Evolutionary conservation across 2,329 filamentous ascomycete species (phyloP), one percentile per base, ranked within the genome.

Genomic region (Delphinella strobiligena): DNA sequence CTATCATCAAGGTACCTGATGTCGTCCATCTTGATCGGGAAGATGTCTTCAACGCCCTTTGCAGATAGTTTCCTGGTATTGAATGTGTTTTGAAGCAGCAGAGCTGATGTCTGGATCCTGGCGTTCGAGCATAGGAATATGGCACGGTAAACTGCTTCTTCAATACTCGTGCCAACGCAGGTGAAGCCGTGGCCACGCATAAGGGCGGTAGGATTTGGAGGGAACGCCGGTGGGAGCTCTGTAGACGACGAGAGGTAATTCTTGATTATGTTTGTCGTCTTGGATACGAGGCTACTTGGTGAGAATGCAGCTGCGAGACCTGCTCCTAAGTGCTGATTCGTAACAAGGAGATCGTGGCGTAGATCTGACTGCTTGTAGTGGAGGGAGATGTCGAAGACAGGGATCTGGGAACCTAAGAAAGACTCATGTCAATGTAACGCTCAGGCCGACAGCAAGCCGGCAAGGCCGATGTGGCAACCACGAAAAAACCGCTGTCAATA

Each of bases 171-270:
- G 1, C 61, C 65, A 0, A 60, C 51, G 9, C 59, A 61, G 1
- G 63, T 64, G 43, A 68, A 67, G 17, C 66, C 66, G 44, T 68
- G 65, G 1, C 60, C 58, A 38, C 63, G 62, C 53, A 67, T 61
- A 12, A 59, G 44, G 32, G 58, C 53, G 1, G 50, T 50, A 0
- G 49, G 47, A 24, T 49, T 40, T 1, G 51, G 41, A 2, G 55
- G 56, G 29, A 48, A 52, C 7, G 43, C 35, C 0, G 42, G 37
- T 3, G 47, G 40, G 2, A 37, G 17, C 4, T 49, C 27, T 3
- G 48, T 29, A 14, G 47, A 41, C 14, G 52, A 50, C 3, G 49
- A 51, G 34, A 56, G 44, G 14, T 37, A 55, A 40, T 46, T 55
- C 36, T 55, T 54, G 37, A 59, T 45, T 29, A 54, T 36, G 29